These are phyloP conservation scores for Protea cynaroides DNA, from an alignment of 164 flowering plant genomes.

Conservation along the genomic window DNA sequence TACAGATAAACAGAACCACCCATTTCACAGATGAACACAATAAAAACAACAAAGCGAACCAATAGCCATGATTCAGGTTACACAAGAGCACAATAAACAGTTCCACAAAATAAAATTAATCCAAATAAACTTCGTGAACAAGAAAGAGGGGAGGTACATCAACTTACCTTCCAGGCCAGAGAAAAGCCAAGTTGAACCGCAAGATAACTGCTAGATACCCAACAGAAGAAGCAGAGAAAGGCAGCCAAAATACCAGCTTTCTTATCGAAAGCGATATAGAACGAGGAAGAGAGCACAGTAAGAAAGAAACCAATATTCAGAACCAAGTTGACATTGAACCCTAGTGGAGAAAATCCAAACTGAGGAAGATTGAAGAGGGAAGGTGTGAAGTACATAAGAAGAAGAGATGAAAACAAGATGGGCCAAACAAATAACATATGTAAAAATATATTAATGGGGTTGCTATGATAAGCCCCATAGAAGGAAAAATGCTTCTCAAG, in stretches of 20 bases:
- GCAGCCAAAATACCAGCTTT: slow-evolving; percentile 91
- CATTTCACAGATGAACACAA: background rate
- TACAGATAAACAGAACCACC: background rate
- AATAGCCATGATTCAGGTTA: background rate
- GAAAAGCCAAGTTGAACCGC: slow-evolving; percentile 54
- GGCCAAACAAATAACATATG: slow-evolving; percentile 93
- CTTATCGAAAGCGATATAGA: slow-evolving; percentile 56
- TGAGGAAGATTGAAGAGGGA: slow-evolving; percentile 24
- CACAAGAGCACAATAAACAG: background rate
- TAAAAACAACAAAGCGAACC: background rate
- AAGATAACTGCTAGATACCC: slow-evolving; percentile 61
- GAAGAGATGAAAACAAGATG: slow-evolving; percentile 48
- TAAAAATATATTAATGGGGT: slow-evolving; percentile 62
- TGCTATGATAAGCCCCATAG: slow-evolving; percentile 91
- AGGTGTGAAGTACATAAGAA: slow-evolving; percentile 58
- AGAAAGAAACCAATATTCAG: slow-evolving; percentile 55
- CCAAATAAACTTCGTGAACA: slow-evolving; percentile 3
- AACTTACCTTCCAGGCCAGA: slow-evolving; percentile 80
- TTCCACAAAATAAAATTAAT: slow-evolving; percentile 7
- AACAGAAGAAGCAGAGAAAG: slow-evolving; percentile 56
- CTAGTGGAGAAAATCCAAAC: slow-evolving; percentile 10
- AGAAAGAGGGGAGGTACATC: background rate
- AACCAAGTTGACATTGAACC: slow-evolving; percentile 16
- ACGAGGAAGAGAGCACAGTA: slow-evolving; percentile 44
- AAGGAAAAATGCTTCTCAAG: slow-evolving; percentile 88